Percentiles rank a stretch among this genome's conserved stretches.
Conservation (phyloP, 176 grass and related monocot genomes). For the Tillandsia leiboldiana region DNA sequence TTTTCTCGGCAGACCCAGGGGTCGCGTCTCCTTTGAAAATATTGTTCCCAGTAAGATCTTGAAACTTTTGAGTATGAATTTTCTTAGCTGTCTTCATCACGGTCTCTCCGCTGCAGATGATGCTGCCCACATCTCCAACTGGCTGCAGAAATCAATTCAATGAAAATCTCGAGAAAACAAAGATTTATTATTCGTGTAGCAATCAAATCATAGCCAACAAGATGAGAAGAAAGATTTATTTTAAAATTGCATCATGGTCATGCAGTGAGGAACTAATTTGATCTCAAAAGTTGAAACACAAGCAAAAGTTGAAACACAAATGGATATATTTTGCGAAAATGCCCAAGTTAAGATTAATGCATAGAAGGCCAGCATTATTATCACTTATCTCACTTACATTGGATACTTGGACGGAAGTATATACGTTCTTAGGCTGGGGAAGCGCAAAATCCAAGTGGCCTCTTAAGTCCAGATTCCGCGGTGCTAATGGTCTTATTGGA, state of each 20-base stretch:
- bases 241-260: no score
- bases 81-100: constrained; percentile 53
- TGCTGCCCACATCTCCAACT: constrained; percentile 58
- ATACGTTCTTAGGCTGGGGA: constrained; percentile 46
- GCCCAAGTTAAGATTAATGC: no score
- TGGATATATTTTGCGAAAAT: no score
- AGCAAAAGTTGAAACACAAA: no score
- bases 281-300: no score
- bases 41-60: constrained; percentile 67
- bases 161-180: constrained; percentile 2
- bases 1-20: constrained; percentile 38
- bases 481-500: constrained; percentile 45
- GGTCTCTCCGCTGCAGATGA: constrained; percentile 56
- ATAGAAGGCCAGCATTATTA: background rate
- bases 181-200: background rate
- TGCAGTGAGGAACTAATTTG: no score
- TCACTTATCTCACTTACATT: constrained; percentile 41
- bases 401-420: constrained; percentile 83
- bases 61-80: constrained; percentile 79
- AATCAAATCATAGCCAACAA: no score
- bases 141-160: constrained; percentile 33
- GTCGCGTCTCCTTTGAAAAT: constrained; percentile 54
- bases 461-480: constrained; percentile 66
- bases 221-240: no score
- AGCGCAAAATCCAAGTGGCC: constrained; percentile 69